These are phyloP conservation scores for Mycena haematopus DNA, from an alignment of 768 basidiomycete genomes.

Conservation along the genomic window DNA sequence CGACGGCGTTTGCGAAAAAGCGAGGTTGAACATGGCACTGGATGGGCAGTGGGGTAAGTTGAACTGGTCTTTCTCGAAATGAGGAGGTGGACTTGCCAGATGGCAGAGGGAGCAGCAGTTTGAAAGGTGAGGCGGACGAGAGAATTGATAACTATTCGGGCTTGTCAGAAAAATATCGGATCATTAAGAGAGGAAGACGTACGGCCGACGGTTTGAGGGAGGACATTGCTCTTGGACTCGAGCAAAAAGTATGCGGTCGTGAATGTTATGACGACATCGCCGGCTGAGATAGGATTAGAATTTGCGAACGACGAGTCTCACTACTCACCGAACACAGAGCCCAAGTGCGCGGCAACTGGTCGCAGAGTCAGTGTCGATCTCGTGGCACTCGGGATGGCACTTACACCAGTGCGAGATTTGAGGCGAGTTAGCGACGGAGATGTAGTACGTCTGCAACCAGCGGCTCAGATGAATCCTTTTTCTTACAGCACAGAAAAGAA, in stretches of 20 bases:
- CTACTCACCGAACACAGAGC: conserved; percentile 36
- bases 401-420: conserved; percentile 39
- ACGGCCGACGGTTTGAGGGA: conserved; percentile 37
- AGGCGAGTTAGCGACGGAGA: conserved; percentile 22
- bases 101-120: conserved; percentile 38
- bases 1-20: conserved; percentile 38
- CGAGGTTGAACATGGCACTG: conserved; percentile 42
- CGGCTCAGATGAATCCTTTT: no score
- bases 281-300: conserved; percentile 28
- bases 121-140: conserved; percentile 41
- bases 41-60: background rate
- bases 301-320: background rate
- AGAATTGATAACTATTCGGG: conserved; percentile 31
- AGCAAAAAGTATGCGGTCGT: conserved; percentile 38
- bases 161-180: background rate
- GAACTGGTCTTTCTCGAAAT: background rate
- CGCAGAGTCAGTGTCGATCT: background rate
- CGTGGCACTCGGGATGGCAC: background rate
- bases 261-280: conserved; percentile 35
- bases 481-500: no score
- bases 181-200: background rate
- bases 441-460: conserved; percentile 38
- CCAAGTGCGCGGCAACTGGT: conserved; percentile 38
- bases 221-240: conserved; percentile 35
- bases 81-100: conserved; percentile 33